Evolutionary conservation across 768 basidiomycete species (phyloP).

Genomic region (Lactarius deliciosus): DNA sequence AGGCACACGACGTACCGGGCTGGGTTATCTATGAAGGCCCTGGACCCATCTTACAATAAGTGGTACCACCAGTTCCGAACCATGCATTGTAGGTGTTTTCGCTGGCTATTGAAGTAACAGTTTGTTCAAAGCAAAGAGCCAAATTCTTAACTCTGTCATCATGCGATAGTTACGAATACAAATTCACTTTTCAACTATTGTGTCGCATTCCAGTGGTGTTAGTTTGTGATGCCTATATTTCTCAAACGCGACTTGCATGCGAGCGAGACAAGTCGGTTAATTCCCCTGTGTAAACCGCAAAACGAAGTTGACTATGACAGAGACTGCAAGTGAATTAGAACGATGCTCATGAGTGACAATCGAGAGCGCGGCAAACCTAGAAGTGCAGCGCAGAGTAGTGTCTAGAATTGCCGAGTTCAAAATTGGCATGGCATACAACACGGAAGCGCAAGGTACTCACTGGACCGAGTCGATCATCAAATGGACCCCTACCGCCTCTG

Average conservation of each 20-base stretch:
- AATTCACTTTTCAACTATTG: not conserved
- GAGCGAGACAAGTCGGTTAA: not conserved
- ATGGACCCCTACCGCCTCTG: conserved; percentile 87
- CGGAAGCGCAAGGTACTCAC: conserved; percentile 51
- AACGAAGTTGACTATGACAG: conserved; percentile 82
- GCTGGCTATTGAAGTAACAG: not conserved
- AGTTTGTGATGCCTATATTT: conserved; percentile 8
- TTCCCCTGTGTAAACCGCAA: conserved; percentile 62
- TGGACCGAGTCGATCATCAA: conserved; percentile 94
- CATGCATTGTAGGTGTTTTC: not conserved
- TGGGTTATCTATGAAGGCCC: not conserved
- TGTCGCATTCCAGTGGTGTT: not conserved
- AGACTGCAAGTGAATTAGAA: conserved; percentile 49
- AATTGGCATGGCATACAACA: not conserved
- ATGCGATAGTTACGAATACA: conserved; percentile 21
- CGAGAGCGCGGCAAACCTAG: conserved; percentile 51
- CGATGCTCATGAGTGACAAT: conserved; percentile 1
- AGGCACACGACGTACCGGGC: not conserved
- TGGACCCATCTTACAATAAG: not conserved
- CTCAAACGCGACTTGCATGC: not conserved
- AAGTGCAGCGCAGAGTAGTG: conserved; percentile 78
- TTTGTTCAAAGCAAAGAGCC: not conserved
- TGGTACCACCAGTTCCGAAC: not conserved
- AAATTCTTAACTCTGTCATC: conserved; percentile 2
- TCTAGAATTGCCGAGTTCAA: conserved; percentile 45